These are phyloP conservation scores for Pilasporangium apinafurcum DNA, from an alignment of 352 stramenopile genomes.

Conservation along the genomic window DNA sequence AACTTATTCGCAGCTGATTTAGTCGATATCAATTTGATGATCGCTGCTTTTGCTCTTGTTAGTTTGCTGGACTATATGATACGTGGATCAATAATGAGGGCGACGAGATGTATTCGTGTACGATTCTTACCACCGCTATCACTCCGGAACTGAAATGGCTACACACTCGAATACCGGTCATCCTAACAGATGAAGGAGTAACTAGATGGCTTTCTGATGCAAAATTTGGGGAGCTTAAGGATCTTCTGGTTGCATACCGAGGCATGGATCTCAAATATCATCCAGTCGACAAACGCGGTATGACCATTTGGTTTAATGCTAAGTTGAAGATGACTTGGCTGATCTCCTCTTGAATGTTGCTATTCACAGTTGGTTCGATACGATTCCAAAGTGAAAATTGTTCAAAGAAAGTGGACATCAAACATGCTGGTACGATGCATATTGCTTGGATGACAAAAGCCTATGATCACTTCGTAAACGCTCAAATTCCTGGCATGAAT, in stretches of 20 bases:
- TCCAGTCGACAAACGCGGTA: conserved; percentile 71
- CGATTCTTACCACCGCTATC: conserved; percentile 81
- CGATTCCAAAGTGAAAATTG: conserved; percentile 76
- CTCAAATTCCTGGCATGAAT: no score
- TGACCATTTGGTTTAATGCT: neutral
- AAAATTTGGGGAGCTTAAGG: conserved; percentile 49
- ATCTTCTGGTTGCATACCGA: conserved; percentile 46
- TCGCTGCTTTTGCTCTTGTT: neutral
- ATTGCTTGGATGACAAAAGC: neutral
- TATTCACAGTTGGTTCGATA: conserved; percentile 47
- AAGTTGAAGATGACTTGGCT: neutral
- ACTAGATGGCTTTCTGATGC: conserved; percentile 55
- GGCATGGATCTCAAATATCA: conserved; percentile 61
- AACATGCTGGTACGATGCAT: conserved; percentile 40
- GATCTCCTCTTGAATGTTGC: neutral
- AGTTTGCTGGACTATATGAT: conserved; percentile 87
- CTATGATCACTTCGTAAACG: neutral
- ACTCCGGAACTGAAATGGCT: conserved; percentile 69
- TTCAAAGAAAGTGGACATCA: conserved; percentile 69
- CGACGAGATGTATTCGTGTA: conserved; percentile 74
- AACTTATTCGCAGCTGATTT: neutral
- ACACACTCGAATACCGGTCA: conserved; percentile 84
- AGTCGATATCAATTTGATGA: neutral
- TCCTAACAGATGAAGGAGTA: conserved; percentile 56
- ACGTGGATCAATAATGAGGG: conserved; percentile 63